Conservation (phyloP, 2,329 filamentous ascomycete genomes). For the Xylariales sp. region DNA sequence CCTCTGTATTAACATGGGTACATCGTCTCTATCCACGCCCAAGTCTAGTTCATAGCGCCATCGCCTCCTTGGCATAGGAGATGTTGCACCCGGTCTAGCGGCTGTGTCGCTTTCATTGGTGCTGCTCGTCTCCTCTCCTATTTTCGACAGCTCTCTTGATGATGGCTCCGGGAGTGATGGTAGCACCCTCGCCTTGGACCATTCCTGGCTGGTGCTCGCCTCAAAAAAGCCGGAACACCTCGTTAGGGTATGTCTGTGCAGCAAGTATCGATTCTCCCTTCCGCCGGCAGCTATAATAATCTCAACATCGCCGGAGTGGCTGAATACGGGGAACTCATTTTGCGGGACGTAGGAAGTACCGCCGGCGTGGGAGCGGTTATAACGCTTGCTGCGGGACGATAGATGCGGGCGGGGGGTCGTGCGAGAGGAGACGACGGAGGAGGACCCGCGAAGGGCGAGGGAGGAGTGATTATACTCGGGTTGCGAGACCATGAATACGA, state of each 20-base stretch:
- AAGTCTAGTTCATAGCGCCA: conserved; percentile 93
- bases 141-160: conserved; percentile 62
- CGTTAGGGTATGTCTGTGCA: conserved; percentile 87
- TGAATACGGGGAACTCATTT: conserved; percentile 94
- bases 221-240: conserved; percentile 96
- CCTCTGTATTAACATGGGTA: conserved; percentile 89
- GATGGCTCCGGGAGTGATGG: conserved; percentile 50
- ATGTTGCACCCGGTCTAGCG: conserved; percentile 52
- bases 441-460: conserved; percentile 68
- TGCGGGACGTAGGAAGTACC: conserved; percentile 75
- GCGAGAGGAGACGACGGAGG: conserved; percentile 74
- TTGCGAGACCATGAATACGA: conserved; percentile 71
- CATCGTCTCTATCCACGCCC: conserved; percentile 76
- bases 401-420: conserved; percentile 63
- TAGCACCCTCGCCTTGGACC: conserved; percentile 64
- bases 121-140: conserved; percentile 60
- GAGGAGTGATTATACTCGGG: conserved; percentile 63
- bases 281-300: conserved; percentile 75
- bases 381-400: conserved; percentile 71
- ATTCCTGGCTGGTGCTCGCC: conserved; percentile 82
- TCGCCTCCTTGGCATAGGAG: conserved; percentile 63
- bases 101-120: conserved; percentile 52
- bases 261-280: conserved; percentile 83
- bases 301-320: conserved; percentile 91
- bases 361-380: conserved; percentile 84